Conservation (phyloP, 306 rosid species). For the Fagus crenata region DNA sequence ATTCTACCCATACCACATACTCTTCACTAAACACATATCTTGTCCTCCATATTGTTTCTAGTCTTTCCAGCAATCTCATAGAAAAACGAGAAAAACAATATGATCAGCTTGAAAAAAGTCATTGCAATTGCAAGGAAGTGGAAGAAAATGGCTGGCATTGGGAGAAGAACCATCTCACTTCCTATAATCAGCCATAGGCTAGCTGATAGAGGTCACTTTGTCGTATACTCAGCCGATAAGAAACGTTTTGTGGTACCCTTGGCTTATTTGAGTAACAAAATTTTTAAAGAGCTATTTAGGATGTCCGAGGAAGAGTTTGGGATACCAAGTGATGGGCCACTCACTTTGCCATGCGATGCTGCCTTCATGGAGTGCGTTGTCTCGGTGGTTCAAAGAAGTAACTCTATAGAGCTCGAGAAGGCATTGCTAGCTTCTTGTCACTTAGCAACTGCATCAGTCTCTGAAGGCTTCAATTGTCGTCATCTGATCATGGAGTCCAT, state of each 20-base stretch:
- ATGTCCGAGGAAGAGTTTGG: constrained; percentile 37
- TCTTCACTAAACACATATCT: neutral
- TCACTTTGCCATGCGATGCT: constrained; percentile 35
- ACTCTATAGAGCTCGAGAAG: constrained; percentile 22
- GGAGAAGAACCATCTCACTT: constrained; percentile 20
- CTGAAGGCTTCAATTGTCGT: neutral
- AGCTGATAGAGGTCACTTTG: constrained; percentile 39
- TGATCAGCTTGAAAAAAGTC: constrained; percentile 30
- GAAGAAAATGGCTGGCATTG: constrained; percentile 29
- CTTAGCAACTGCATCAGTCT: neutral
- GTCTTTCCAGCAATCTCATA: neutral
- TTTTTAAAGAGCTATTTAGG: constrained; percentile 33
- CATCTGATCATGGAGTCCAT: neutral
- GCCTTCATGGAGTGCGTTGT: constrained; percentile 30
- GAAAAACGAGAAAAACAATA: neutral
- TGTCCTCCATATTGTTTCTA: neutral
- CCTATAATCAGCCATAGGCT: constrained; percentile 16
- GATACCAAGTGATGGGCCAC: constrained; percentile 33
- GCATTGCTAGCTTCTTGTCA: constrained; percentile 27
- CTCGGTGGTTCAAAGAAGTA: constrained; percentile 16
- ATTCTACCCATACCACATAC: neutral
- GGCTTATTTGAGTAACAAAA: constrained; percentile 25
- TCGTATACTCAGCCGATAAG: constrained; percentile 26
- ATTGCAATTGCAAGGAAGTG: constrained; percentile 35
- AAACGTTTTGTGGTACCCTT: constrained; percentile 36